Evolutionary conservation across 139 green algal species (phyloP).

Genomic region (Spirogloea muscicola): DNA sequence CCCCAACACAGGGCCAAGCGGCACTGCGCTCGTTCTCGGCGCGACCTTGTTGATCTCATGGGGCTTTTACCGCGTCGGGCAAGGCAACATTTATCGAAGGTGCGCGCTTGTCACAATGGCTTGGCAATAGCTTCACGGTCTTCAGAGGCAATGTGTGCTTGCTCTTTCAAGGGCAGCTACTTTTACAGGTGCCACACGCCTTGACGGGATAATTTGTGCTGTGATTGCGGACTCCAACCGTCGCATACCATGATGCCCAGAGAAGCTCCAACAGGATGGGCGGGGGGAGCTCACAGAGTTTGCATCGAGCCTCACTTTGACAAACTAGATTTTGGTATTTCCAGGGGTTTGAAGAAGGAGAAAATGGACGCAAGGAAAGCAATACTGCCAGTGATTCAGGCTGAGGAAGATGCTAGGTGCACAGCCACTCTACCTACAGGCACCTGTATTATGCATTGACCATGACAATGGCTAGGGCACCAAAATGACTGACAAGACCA

Average conservation of each 20-base stretch:
- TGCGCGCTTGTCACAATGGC: neutral
- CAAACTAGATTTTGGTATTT: neutral
- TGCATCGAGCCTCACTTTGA: too few relatives aligned
- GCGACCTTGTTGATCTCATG: too few relatives aligned
- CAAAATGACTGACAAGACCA: neutral
- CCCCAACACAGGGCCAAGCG: conserved; percentile 38
- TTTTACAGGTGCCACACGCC: neutral
- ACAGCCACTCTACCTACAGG: too few relatives aligned
- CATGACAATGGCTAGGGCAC: neutral
- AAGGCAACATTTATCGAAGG: conserved; percentile 41
- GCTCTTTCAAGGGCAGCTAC: neutral
- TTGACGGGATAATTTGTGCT: neutral
- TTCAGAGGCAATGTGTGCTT: neutral
- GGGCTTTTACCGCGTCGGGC: conserved; percentile 47
- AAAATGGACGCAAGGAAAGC: conserved; percentile 42
- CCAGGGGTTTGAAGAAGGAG: conserved; percentile 47
- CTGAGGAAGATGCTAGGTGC: conserved; percentile 43
- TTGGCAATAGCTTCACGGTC: neutral
- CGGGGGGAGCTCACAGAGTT: too few relatives aligned
- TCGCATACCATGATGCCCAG: neutral
- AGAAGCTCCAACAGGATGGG: too few relatives aligned
- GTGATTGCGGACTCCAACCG: neutral
- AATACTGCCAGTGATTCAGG: conserved; percentile 46
- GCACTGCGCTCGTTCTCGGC: conserved; percentile 12
- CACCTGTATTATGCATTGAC: neutral